These are phyloP conservation scores for Apiosordaria backusii DNA, from an alignment of 495 filamentous ascomycete genomes.

Conservation along the genomic window DNA sequence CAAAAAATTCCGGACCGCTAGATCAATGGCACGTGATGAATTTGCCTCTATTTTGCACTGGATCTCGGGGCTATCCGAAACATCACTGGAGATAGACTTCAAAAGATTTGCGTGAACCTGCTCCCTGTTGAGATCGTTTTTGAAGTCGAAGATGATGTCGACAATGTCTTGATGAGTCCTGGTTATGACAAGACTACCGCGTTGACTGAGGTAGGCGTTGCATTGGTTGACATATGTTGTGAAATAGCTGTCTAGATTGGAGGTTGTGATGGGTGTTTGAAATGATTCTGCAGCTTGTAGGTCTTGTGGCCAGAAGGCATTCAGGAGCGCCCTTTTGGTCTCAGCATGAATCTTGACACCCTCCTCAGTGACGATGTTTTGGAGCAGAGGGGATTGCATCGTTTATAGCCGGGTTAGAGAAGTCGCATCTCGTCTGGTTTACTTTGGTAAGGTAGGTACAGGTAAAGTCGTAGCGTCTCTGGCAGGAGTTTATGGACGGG, in stretches of 20 bases:
- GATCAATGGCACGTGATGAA: neutral
- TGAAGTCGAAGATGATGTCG: neutral
- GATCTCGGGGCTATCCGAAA: neutral
- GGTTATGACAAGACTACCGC: neutral
- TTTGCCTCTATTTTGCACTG: neutral
- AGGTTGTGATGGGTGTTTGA: neutral
- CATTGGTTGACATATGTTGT: neutral
- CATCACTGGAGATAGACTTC: neutral
- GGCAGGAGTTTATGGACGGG: neutral
- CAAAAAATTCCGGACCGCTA: neutral
- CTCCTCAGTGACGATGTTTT: neutral
- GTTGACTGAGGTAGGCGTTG: neutral
- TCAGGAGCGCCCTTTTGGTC: neutral
- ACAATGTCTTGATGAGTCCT: conserved; percentile 2
- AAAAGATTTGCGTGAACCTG: neutral
- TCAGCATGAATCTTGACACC: neutral
- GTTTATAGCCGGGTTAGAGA: no score
- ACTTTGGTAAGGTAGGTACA: neutral
- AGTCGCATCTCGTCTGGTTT: no score
- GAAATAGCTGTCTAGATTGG: neutral
- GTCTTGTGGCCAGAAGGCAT: neutral
- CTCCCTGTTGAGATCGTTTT: neutral
- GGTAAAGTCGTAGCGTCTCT: neutral
- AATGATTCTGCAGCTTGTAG: neutral
- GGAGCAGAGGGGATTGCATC: no score